phyloP scores from a whole-genome alignment of 495 filamentous ascomycete species.

The Penicillium mononematosum region DNA sequence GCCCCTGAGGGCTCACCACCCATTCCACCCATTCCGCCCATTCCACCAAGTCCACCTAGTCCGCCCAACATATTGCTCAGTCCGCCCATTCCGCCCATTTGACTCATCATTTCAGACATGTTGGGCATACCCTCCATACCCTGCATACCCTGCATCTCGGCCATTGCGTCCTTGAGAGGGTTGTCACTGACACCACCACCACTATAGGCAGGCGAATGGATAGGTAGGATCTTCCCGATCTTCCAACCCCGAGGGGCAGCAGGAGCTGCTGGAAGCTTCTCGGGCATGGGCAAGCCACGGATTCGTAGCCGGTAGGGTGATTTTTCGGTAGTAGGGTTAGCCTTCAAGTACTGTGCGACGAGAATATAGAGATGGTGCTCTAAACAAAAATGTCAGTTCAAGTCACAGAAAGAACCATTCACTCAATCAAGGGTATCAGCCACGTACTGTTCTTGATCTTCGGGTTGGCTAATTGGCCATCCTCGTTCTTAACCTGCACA shows the following conservation, averaged over 20 bases:
- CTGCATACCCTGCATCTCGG: constrained; percentile 70
- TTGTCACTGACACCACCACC: constrained; percentile 96
- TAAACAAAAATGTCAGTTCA: constrained; percentile 21
- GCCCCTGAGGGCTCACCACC: constrained; percentile 36
- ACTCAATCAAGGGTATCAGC: background rate
- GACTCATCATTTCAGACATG: constrained; percentile 31
- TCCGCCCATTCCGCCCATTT: constrained; percentile 35
- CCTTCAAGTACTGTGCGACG: constrained; percentile 68
- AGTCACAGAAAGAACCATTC: background rate
- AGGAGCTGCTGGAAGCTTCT: constrained; percentile 65
- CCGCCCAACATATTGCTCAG: constrained; percentile 36
- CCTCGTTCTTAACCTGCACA: constrained; percentile 64
- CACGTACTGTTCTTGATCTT: constrained; percentile 74
- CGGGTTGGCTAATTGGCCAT: constrained; percentile 45
- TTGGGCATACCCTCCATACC: constrained; percentile 41
- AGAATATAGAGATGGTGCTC: constrained; percentile 84
- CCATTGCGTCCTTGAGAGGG: constrained; percentile 96
- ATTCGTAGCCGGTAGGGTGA: constrained; percentile 64
- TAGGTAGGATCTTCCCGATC: constrained; percentile 75
- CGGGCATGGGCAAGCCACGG: constrained; percentile 62
- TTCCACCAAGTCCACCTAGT: constrained; percentile 35
- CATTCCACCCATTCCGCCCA: constrained; percentile 29
- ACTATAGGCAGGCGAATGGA: constrained; percentile 83
- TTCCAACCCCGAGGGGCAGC: constrained; percentile 91
- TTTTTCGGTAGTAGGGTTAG: constrained; percentile 72